These are phyloP conservation scores for Stachybotrys chartarum DNA, from an alignment of 2,329 filamentous ascomycete genomes.

Conservation along the genomic window DNA sequence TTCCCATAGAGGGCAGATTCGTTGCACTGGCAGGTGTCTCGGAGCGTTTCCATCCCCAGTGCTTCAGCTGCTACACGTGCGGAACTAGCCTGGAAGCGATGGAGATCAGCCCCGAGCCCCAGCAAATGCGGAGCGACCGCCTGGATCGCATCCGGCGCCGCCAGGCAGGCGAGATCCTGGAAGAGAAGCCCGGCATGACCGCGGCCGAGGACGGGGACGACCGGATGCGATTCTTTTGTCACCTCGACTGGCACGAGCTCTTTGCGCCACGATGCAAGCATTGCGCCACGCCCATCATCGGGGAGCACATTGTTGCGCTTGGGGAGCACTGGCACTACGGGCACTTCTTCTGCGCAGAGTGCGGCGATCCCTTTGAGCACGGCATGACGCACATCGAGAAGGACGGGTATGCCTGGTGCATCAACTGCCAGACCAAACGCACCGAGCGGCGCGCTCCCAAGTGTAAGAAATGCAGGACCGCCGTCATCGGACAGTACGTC, in stretches of 20 bases:
- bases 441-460: slow-evolving; percentile 84
- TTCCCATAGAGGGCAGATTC: slow-evolving; percentile 84
- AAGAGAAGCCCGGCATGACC: slow-evolving; percentile 56
- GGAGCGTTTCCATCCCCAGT: slow-evolving; percentile 84
- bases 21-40: slow-evolving; percentile 68
- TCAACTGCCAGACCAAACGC: slow-evolving; percentile 84
- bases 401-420: slow-evolving; percentile 96
- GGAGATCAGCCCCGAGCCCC: slow-evolving; percentile 91
- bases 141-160: slow-evolving; percentile 65
- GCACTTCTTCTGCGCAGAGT: slow-evolving; percentile 98
- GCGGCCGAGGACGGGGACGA: slow-evolving; percentile 67
- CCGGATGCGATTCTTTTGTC: slow-evolving; percentile 82
- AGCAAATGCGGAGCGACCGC: slow-evolving; percentile 61
- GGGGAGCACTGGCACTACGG: slow-evolving; percentile 95
- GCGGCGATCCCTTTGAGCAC: slow-evolving; percentile 84
- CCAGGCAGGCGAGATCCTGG: slow-evolving; percentile 47
- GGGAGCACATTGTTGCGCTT: slow-evolving; percentile 88
- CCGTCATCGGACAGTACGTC: slow-evolving; percentile 85
- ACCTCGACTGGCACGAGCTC: slow-evolving; percentile 95
- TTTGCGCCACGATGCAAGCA: slow-evolving; percentile 91
- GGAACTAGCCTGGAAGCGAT: slow-evolving; percentile 85
- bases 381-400: slow-evolving; percentile 77
- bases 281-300: slow-evolving; percentile 93
- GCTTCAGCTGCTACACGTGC: slow-evolving; percentile 85
- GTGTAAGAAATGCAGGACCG: slow-evolving; percentile 75